Evolutionary conservation across 2,329 filamentous ascomycete species (phyloP).

Genomic region (Cordyceps cateniannulata): DNA sequence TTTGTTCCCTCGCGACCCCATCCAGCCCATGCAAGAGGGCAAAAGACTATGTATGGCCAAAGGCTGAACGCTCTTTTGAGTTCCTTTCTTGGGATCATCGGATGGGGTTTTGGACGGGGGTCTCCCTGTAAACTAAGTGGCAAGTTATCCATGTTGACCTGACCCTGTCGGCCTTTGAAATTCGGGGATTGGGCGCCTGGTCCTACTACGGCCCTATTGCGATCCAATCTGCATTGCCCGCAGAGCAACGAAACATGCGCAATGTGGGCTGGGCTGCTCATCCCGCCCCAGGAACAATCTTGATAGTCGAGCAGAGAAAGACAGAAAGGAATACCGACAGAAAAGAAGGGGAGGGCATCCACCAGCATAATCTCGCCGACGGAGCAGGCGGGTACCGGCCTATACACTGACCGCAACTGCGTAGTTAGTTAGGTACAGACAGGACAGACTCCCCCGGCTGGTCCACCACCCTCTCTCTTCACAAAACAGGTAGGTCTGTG

Average conservation of each 20-base stretch:
- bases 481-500: no score
- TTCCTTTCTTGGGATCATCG: no score
- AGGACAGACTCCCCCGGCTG: not conserved
- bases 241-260: not conserved
- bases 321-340: not conserved
- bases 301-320: not conserved
- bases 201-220: not conserved
- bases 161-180: not conserved
- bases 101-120: no score
- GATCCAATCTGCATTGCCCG: not conserved
- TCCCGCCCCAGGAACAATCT: slow-evolving; percentile 1
- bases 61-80: not conserved
- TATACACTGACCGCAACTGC: not conserved
- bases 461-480: no score
- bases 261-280: not conserved
- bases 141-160: no score
- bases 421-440: no score
- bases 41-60: not conserved
- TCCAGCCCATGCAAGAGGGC: not conserved
- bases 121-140: no score
- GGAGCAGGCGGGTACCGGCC: not conserved
- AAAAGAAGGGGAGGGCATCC: not conserved
- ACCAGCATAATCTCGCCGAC: not conserved
- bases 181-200: not conserved
- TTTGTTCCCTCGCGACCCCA: not conserved